Base-by-base conservation (phyloP, 169 alveolate species). In the Cryptosporidium canis region DNA sequence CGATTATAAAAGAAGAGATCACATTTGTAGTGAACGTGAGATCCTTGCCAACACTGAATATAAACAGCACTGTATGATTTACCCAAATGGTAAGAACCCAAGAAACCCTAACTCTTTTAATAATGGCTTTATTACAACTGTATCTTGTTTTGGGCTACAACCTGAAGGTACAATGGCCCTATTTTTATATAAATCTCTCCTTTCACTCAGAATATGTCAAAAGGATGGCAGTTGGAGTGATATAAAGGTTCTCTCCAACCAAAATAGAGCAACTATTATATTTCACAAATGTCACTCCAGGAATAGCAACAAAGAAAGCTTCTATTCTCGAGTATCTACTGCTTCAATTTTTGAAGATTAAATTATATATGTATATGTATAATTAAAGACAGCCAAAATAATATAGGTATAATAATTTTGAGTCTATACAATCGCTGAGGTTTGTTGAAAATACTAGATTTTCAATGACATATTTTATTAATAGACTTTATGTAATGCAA, bases 91-190 rank as follows among this genome's bases (percentile, higher is more conserved):
- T 2, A 77, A 56, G 24, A 66, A 77, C n/a, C 87, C 87, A 29
- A 77, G 48, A 29, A 61, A 58, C 64, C 72, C 71, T 39, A 43
- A 41, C 18, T 35, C 70, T 14, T 39, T 37, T 77, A 58, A 33
- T 55, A 44, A 33, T 61, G 77, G 77, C 29, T 77, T 55, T 55
- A 24, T 55, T 55, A 63, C 71, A 9, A 77, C 87, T 3, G 87
- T 77, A 16, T 77, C 87, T 9, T 77, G 87, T 39, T 77, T 77
- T 24, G 87, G 87, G n/a, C 41, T 77, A n/a, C 64, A 77, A 12
- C 87, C 87, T 24, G 63, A 55, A 41, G 87, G 72, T 7, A 77
- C 87, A 24, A 61, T 77, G 33, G 87, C 56, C 7, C 24, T 77
- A 16, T 77, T 56, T 31, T 31, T 12, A 31, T 58, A 51, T 21